Percentiles rank a stretch among this genome's conserved stretches.
phyloP scores from a whole-genome alignment of 148 eudicot genomes.

The Beta vulgaris region DNA sequence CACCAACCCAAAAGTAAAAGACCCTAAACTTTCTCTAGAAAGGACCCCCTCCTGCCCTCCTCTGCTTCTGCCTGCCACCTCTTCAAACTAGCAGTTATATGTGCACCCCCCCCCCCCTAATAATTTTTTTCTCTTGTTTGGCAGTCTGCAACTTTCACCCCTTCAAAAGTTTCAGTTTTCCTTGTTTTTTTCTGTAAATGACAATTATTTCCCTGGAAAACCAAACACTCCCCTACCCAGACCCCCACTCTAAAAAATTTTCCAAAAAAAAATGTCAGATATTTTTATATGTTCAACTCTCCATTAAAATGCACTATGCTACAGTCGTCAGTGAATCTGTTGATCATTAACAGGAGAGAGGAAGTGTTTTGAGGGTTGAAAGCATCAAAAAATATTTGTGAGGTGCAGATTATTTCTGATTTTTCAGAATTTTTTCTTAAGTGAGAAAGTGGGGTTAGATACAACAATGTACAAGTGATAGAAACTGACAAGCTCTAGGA shows the following conservation, averaged over 20 bases:
- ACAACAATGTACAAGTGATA: conserved; percentile 20
- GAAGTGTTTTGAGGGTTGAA: not conserved
- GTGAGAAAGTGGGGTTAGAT: conserved; percentile 17
- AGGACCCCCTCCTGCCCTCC: conserved; percentile 12
- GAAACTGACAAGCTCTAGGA: conserved; percentile 25
- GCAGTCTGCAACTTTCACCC: conserved; percentile 30
- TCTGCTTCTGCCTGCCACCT: conserved; percentile 29
- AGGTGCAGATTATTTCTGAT: conserved; percentile 22
- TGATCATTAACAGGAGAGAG: not conserved
- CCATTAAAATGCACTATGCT: conserved; percentile 20
- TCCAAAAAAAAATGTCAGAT: not conserved
- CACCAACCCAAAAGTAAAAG: conserved; percentile 19
- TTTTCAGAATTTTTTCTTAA: conserved; percentile 5
- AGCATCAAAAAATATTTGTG: conserved; percentile 17
- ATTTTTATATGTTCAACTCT: conserved; percentile 2
- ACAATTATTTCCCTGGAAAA: conserved; percentile 24
- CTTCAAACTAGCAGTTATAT: conserved; percentile 9
- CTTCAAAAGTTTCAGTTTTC: conserved; percentile 24
- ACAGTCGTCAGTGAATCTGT: conserved; percentile 16
- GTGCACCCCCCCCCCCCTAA: not conserved
- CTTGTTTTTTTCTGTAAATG: conserved; percentile 28
- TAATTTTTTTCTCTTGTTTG: conserved; percentile 23
- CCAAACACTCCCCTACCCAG: conserved; percentile 16
- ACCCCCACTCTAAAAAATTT: conserved; percentile 13
- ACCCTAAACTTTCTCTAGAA: too few relatives aligned